These are phyloP conservation scores for Metarhizium robertsii DNA, from an alignment of 2,329 filamentous ascomycete genomes.

Conservation along the genomic window DNA sequence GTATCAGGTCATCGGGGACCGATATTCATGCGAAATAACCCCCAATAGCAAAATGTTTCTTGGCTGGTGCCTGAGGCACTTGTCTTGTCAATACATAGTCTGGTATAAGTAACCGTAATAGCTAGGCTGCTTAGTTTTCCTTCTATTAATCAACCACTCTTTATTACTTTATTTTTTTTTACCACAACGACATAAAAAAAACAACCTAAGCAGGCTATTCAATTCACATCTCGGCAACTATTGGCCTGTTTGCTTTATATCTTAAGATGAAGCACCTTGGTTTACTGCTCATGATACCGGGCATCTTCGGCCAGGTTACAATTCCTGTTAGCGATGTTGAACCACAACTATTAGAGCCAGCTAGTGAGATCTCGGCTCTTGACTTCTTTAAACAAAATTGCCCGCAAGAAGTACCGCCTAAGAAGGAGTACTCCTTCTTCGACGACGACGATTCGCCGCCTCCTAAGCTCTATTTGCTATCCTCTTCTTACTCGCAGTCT, in stretches of 20 bases:
- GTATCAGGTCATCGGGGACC: too few species aligned
- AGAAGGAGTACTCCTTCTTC: too few species aligned
- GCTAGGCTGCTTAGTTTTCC: too few species aligned
- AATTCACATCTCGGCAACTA: background rate
- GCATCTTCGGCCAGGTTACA: constrained; percentile 9
- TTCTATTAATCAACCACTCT: too few species aligned
- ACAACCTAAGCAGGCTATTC: background rate
- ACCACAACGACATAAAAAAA: background rate
- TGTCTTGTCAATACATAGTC: too few species aligned
- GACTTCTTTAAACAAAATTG: constrained; percentile 23
- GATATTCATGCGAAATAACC: too few species aligned
- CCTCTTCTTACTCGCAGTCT: constrained; percentile 18
- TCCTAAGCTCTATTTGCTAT: constrained; percentile 13
- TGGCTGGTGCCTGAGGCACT: too few species aligned
- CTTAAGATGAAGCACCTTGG: constrained; percentile 2
- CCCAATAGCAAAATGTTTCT: too few species aligned
- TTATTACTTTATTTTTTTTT: too few species aligned
- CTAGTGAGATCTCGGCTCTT: constrained; percentile 13
- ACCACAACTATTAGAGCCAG: constrained; percentile 15
- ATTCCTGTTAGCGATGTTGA: constrained; percentile 16
- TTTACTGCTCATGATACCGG: constrained; percentile 5
- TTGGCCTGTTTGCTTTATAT: background rate
- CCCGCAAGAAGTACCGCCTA: constrained; percentile 21
- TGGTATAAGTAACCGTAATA: too few species aligned
- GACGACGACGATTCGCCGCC: too few species aligned